Base-by-base conservation (phyloP, 2,329 filamentous ascomycete genomes). In the Ophiocordyceps camponoti-floridani region DNA sequence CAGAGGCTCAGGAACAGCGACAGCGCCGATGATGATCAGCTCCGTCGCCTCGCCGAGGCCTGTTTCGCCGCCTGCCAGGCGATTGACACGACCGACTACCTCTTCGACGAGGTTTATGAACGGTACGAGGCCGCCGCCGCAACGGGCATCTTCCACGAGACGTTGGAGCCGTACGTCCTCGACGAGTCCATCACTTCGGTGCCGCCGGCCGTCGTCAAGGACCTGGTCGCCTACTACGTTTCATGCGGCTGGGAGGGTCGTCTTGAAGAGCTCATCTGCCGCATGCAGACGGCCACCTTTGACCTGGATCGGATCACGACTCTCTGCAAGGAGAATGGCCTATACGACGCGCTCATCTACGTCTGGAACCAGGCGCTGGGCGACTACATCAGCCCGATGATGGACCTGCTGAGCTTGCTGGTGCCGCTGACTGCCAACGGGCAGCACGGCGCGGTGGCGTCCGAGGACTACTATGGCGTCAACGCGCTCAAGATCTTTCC, bases 271-370 rank as follows among this genome's bases (percentile, higher is more conserved):
- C 82, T 96, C 60, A 83, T 98, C 30, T 96, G 89, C 58, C 81
- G 89, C 50, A 81, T 98, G 64, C 82, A 94, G 54, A 94, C 89
- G 1, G 69, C 76, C 13, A 94, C 87, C 0, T 79, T 98, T 57
- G 93, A 98, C 58, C 79, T 98, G 52, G 89, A 98, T 58, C 85
- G 96, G 60, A 78, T 94, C 47, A 95, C 89, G 0, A 73, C 75
- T 12, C 69, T 98, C 23, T 98, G 91, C 70, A 94, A 91, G 59
- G 82, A 89, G 57, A 80, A 96, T 59, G 77, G 82, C 51, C 72
- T 98, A 4, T 98, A 95, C 56, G 93, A 98, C 61, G 93, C 91
- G 2, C 74, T 95, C 46, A 87, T 93, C 40, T 95, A 96, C 58
- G 84, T 98, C 45, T 98, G 91, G 91, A 96, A 94, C 48, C 82